phyloP scores from a whole-genome alignment of 106 monocot species.

The Hemerocallis citrina region DNA sequence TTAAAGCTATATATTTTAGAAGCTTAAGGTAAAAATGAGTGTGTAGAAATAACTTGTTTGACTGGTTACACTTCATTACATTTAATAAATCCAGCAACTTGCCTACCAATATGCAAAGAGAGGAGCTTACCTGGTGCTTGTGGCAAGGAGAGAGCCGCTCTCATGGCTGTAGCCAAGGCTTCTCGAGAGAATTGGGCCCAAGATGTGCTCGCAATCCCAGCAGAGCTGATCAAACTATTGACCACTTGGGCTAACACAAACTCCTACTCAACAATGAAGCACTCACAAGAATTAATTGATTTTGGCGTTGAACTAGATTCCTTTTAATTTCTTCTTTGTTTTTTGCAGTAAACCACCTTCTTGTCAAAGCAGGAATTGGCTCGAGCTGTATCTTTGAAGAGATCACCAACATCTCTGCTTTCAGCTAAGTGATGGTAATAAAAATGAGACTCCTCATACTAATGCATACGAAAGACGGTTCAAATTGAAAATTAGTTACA shows the following conservation, averaged over 20 bases:
- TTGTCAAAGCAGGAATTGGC: conserved; percentile 50
- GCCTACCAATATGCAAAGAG: conserved; percentile 69
- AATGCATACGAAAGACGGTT: no score
- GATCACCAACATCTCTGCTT: conserved; percentile 60
- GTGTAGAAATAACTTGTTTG: no score
- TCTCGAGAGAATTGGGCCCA: conserved; percentile 30
- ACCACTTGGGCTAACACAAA: conserved; percentile 41
- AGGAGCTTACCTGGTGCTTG: conserved; percentile 53
- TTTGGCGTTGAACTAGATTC: neutral
- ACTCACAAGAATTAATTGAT: no score
- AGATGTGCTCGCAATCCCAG: conserved; percentile 35
- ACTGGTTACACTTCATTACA: no score
- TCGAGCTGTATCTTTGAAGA: conserved; percentile 57
- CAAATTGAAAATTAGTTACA: no score
- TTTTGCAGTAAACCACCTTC: conserved; percentile 55
- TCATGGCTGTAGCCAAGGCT: conserved; percentile 30
- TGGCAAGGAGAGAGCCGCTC: conserved; percentile 45
- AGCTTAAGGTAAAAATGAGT: no score
- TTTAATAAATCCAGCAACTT: no score
- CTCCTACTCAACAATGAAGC: no score
- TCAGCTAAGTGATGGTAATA: conserved; percentile 46
- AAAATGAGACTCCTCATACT: neutral
- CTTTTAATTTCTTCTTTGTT: neutral
- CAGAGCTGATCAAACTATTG: conserved; percentile 46
- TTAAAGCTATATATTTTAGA: no score